Base-by-base conservation (phyloP, 768 basidiomycete species). In the Rhizopogon vulgaris region DNA sequence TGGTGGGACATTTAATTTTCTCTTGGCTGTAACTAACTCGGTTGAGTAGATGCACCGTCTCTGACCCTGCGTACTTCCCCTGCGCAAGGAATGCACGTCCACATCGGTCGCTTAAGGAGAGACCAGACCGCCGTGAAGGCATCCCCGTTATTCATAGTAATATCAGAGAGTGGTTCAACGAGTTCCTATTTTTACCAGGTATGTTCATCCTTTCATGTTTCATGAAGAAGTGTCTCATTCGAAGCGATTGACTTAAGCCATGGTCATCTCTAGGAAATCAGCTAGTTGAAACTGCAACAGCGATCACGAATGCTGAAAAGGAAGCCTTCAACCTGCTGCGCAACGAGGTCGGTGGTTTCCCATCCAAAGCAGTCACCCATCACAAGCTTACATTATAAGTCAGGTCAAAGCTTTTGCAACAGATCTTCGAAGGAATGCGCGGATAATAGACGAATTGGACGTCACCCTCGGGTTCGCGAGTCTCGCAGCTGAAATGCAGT, bases 381-480 rank as follows among this genome's bases (percentile, higher is more conserved):
- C 28, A 18, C n/a, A 11, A n/a, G 40, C 51, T 61, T 41, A 56
- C 25, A 0, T 15, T 28, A 47, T 46, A 24, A 37, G 18, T 34
- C 55, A 93, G 91, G 84, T 94, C 42, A 85, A 76, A 53, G 71
- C 69, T 12, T 72, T 80, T 55, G 75, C 82, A 10, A 55, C 67
- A 5, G 70, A 71, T 22, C 69, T 97, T n/a, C 77, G 85, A 56
- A 74, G 76, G 27, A 95, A 94, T 61, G 83, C 89, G 4, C 78
- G 80, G 25, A 74, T 93, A 41, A 69, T 94, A 37, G 91, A 94
- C 62, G 93, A 98, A 65, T 68, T 98, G 11, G 94, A 98, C 62
- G 82, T 96, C 12, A 77, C 80, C 0, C 66, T 93, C 3, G 82
- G 85, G 0, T 96, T 95, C 58, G 88, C 94, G 5, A 78, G 77